These are phyloP conservation scores for Dendrobium chrysotoxum DNA, from an alignment of 106 monocot species.

Conservation along the genomic window DNA sequence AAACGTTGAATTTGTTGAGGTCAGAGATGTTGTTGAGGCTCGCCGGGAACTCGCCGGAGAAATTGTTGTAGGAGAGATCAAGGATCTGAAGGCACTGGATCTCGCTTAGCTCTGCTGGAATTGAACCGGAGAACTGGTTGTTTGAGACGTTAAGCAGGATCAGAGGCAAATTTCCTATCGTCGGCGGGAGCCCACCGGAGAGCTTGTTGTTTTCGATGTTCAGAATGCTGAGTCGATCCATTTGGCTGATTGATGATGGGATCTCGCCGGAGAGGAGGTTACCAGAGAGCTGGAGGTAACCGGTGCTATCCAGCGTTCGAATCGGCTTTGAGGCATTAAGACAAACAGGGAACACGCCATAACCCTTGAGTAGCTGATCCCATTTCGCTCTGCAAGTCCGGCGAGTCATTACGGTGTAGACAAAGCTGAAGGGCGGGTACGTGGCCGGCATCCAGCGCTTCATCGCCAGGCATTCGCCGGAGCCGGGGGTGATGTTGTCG, in stretches of 20 bases:
- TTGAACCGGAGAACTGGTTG: conserved; percentile 49
- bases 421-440: conserved; percentile 77
- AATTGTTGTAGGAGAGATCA: conserved; percentile 67
- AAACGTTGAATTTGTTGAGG: conserved; percentile 61
- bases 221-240: conserved; percentile 43
- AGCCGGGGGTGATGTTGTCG: conserved; percentile 10
- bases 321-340: conserved; percentile 30
- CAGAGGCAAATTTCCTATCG: conserved; percentile 35
- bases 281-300: conserved; percentile 56
- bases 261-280: conserved; percentile 62
- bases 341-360: conserved; percentile 51
- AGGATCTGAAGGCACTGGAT: conserved; percentile 42
- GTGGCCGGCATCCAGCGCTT: conserved; percentile 63
- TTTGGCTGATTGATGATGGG: conserved; percentile 45
- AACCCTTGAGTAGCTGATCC: conserved; percentile 43
- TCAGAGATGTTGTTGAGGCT: conserved; percentile 37
- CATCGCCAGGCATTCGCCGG: conserved; percentile 76
- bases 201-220: conserved; percentile 48
- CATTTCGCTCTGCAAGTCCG: conserved; percentile 53
- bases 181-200: conserved; percentile 35
- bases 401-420: conserved; percentile 51
- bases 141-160: conserved; percentile 49
- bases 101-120: conserved; percentile 46
- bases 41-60: conserved; percentile 51
- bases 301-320: conserved; percentile 36